phyloP scores from a whole-genome alignment of 202 grass and related monocot species.

The Panicum hallii region DNA sequence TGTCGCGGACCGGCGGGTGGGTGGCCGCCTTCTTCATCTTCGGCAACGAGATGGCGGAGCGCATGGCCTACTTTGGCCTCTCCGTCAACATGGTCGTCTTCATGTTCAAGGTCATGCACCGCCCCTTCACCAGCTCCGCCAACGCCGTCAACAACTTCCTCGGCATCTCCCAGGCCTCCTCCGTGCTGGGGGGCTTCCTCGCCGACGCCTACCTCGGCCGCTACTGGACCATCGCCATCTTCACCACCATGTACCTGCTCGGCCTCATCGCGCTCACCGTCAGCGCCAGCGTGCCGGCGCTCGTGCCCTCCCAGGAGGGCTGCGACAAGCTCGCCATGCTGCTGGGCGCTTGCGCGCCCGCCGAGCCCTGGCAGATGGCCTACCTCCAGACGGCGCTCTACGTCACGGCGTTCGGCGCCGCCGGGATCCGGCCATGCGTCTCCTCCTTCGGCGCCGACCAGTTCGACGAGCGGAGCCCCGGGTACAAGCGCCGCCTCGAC shows the following conservation, averaged over 20 bases:
- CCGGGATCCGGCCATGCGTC: constrained; percentile 89
- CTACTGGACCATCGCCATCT: constrained; percentile 89
- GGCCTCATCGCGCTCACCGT: constrained; percentile 82
- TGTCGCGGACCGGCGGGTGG: constrained; percentile 80
- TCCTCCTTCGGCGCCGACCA: constrained; percentile 93
- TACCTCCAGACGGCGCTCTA: constrained; percentile 88
- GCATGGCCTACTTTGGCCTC: constrained; percentile 93
- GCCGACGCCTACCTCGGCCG: constrained; percentile 93
- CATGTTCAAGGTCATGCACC: constrained; percentile 93
- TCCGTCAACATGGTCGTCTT: constrained; percentile 92
- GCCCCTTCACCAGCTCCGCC: constrained; percentile 68
- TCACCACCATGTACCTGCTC: constrained; percentile 83
- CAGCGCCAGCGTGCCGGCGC: constrained; percentile 61
- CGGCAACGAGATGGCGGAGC: constrained; percentile 91
- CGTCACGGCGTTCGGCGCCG: constrained; percentile 70
- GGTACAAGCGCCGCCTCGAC: constrained; percentile 76
- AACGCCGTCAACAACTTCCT: constrained; percentile 85
- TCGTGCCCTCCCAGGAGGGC: constrained; percentile 55
- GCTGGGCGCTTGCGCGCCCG: constrained; percentile 58
- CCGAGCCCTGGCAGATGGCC: constrained; percentile 72
- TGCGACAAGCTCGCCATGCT: constrained; percentile 71
- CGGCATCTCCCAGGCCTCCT: constrained; percentile 89
- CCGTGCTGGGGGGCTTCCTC: constrained; percentile 85
- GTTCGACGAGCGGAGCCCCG: constrained; percentile 69
- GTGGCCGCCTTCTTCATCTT: constrained; percentile 91